phyloP scores from a whole-genome alignment of 805 yeast species.

The Scheffersomyces coipomensis region DNA sequence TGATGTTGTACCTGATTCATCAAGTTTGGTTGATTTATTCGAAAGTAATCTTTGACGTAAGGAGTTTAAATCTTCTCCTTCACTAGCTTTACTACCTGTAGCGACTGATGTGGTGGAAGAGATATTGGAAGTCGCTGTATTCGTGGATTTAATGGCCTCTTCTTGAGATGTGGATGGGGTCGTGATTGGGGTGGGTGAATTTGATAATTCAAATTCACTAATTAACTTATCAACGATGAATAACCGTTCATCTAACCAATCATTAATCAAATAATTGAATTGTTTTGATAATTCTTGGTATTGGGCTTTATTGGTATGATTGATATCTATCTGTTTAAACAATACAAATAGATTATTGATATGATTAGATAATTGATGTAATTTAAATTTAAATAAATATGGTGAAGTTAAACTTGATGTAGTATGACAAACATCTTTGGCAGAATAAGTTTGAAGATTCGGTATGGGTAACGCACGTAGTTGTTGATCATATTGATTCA shows the following conservation, averaged over 20 bases:
- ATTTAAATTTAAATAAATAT: conserved; percentile 16
- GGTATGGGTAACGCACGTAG: conserved; percentile 13
- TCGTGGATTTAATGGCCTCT: background rate
- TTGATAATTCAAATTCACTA: conserved; percentile 1
- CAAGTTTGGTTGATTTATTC: conserved; percentile 14
- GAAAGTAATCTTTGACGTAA: conserved; percentile 23
- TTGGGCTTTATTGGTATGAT: conserved; percentile 10
- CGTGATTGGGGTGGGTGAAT: too few species aligned
- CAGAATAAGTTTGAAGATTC: background rate
- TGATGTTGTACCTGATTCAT: background rate
- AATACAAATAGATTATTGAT: background rate
- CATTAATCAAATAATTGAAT: conserved; percentile 14
- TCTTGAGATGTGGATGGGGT: too few species aligned
- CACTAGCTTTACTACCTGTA: too few species aligned
- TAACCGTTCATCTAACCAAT: conserved; percentile 17
- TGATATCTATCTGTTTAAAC: background rate
- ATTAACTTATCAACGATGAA: conserved; percentile 17
- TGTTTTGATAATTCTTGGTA: conserved; percentile 8
- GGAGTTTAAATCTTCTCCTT: conserved; percentile 17
- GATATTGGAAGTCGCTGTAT: background rate
- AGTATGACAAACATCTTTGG: conserved; percentile 2
- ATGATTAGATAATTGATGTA: conserved; percentile 7
- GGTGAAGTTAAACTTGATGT: conserved; percentile 14
- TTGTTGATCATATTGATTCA: conserved; percentile 17
- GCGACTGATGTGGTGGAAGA: too few species aligned